Conservation (phyloP, 1,139 yeast species). For the Barnettozyma hawaiiensis region DNA sequence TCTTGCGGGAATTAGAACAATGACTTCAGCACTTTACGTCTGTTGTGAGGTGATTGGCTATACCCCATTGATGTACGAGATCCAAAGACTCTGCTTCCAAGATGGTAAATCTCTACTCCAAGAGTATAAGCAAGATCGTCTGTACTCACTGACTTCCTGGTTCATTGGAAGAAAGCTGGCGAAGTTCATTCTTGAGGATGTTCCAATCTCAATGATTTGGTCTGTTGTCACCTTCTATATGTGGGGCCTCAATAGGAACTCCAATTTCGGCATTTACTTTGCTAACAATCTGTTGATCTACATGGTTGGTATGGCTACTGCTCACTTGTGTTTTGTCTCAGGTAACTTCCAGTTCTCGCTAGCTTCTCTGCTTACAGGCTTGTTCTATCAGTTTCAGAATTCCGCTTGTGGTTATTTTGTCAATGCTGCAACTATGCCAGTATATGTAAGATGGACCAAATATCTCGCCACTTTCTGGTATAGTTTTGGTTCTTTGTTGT, state of each 20-base stretch:
- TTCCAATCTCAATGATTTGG: constrained; percentile 55
- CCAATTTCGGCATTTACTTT: constrained; percentile 58
- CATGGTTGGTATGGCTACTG: constrained; percentile 50
- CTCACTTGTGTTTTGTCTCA: constrained; percentile 48
- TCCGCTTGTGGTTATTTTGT: constrained; percentile 81
- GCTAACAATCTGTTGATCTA: constrained; percentile 53
- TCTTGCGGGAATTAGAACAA: constrained; percentile 62
- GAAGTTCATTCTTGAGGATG: constrained; percentile 63
- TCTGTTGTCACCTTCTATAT: constrained; percentile 65
- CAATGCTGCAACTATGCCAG: constrained; percentile 71
- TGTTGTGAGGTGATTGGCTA: constrained; percentile 62
- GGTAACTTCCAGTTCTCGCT: constrained; percentile 40
- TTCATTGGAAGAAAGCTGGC: constrained; percentile 62
- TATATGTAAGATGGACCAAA: constrained; percentile 79
- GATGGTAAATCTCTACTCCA: constrained; percentile 68
- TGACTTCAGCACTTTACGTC: constrained; percentile 59
- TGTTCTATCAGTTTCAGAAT: constrained; percentile 43
- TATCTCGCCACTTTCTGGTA: constrained; percentile 75
- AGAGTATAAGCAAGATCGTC: constrained; percentile 31
- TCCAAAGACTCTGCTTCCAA: constrained; percentile 60
- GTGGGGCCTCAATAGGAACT: constrained; percentile 60
- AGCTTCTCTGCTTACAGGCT: constrained; percentile 34
- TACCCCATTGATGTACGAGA: constrained; percentile 62
- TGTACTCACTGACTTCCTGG: constrained; percentile 57
- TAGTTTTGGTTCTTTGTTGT: constrained; percentile 61